phyloP scores from a whole-genome alignment of 1,139 yeast species.

The Pichia norvegensis region DNA sequence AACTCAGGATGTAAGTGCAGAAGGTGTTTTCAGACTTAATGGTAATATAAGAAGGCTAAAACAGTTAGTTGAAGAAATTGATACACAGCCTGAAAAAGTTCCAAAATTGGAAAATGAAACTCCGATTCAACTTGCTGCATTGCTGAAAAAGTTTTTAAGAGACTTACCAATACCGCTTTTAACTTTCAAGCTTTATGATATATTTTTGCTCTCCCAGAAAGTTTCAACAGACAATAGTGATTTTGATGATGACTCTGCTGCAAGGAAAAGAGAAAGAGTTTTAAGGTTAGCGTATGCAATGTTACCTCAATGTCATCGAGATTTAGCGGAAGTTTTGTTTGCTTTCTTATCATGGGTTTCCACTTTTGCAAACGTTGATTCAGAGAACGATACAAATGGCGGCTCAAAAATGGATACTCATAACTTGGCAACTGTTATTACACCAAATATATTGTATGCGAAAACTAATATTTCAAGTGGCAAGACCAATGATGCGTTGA shows the following conservation, averaged over 20 bases:
- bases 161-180: constrained; percentile 89
- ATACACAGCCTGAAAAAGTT: constrained; percentile 56
- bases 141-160: constrained; percentile 83
- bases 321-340: constrained; percentile 76
- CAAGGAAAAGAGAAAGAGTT: constrained; percentile 41
- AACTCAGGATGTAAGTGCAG: constrained; percentile 92
- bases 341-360: constrained; percentile 94
- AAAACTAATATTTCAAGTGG: constrained; percentile 26
- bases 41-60: constrained; percentile 85
- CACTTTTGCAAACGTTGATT: constrained; percentile 80
- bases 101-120: constrained; percentile 73
- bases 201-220: constrained; percentile 75
- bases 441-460: constrained; percentile 78
- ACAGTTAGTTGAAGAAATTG: constrained; percentile 68
- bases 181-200: constrained; percentile 65
- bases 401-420: constrained; percentile 98
- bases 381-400: constrained; percentile 55
- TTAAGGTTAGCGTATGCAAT: constrained; percentile 69
- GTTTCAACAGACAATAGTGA: constrained; percentile 8
- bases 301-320: constrained; percentile 77
- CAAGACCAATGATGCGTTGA: constrained; percentile 5
- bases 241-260: constrained; percentile 32
- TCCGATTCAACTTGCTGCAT: constrained; percentile 90
- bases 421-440: constrained; percentile 88
- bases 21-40: constrained; percentile 92